Conservation (phyloP, 2,329 filamentous ascomycete genomes). For the Paecilomyces sp. region DNA sequence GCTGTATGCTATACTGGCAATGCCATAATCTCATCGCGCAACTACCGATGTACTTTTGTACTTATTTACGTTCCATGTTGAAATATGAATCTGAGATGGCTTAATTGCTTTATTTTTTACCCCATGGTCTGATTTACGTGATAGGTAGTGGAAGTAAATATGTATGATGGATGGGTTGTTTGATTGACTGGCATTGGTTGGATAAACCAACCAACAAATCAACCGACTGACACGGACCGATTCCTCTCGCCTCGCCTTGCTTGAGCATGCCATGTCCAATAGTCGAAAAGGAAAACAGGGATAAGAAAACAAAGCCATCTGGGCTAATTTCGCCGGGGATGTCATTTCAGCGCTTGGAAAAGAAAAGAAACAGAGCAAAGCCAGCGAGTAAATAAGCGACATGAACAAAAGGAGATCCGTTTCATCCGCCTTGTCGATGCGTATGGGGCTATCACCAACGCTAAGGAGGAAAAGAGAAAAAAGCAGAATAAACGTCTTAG, state of each 20-base stretch:
- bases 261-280: background rate
- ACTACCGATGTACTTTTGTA: too few species aligned
- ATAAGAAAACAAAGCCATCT: background rate
- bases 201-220: background rate
- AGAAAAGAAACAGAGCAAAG: background rate
- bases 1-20: too few species aligned
- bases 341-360: background rate
- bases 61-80: too few species aligned
- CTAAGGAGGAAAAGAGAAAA: background rate
- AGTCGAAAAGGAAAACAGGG: background rate
- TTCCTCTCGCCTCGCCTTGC: background rate
- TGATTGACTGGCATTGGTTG: background rate
- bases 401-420: background rate
- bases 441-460: background rate
- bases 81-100: background rate
- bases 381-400: background rate
- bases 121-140: background rate
- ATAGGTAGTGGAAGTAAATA: background rate
- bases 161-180: background rate
- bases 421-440: background rate
- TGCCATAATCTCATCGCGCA: too few species aligned
- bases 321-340: background rate
- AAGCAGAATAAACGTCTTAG: constrained; percentile 40
- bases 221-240: background rate
- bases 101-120: background rate